phyloP scores from a whole-genome alignment of 257 asterid species.

The Penstemon davidsonii region DNA sequence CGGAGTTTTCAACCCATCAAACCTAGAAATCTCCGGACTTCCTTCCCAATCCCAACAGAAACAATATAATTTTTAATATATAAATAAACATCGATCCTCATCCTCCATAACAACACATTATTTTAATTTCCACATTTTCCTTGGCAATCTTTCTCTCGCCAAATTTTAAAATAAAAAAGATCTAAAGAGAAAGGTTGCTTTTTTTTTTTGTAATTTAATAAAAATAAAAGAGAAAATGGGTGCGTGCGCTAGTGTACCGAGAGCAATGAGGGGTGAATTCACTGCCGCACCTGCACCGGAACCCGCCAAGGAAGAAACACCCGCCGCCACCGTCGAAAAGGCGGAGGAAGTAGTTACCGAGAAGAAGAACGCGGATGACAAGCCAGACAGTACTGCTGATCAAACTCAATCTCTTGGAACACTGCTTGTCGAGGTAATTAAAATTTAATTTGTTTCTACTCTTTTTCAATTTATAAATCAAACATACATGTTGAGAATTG shows the following conservation, averaged over 20 bases:
- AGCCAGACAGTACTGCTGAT: not conserved
- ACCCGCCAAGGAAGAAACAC: conserved; percentile 35
- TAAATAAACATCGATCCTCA: not conserved
- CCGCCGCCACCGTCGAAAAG: not conserved
- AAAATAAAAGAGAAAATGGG: conserved; percentile 19
- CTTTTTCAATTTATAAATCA: too few relatives aligned
- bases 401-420: not conserved
- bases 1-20: not conserved
- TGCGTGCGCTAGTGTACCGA: conserved; percentile 24
- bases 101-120: too few relatives aligned
- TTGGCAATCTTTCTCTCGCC: conserved; percentile 15
- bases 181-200: conserved; percentile 14
- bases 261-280: conserved; percentile 33
- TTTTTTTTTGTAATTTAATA: not conserved
- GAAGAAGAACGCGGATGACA: not conserved
- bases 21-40: conserved; percentile 18
- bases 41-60: not conserved
- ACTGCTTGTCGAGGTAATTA: conserved; percentile 19
- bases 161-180: not conserved
- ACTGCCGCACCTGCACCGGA: conserved; percentile 35
- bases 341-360: not conserved
- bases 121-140: not conserved
- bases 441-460: not conserved
- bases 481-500: too few relatives aligned
- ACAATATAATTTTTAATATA: not conserved